Conservation (phyloP, 2,329 filamentous ascomycete species). For the Colletotrichum filicis region DNA sequence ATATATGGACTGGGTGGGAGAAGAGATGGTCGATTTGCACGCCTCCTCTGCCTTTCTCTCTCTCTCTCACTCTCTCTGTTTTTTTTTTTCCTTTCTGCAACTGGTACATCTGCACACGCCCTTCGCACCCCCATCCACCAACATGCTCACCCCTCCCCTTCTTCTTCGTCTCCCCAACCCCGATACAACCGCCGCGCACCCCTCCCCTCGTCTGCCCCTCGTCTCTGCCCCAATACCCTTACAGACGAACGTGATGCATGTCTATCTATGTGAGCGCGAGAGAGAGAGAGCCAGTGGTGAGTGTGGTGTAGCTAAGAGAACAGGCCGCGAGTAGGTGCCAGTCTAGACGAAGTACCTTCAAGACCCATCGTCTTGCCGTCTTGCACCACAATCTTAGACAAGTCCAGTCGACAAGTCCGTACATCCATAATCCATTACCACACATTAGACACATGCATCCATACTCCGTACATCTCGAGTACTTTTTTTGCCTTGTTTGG, state of each 20-base stretch:
- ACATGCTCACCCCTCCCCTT: neutral
- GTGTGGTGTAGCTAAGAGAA: slow-evolving; percentile 29
- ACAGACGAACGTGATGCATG: slow-evolving; percentile 32
- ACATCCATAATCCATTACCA: slow-evolving; percentile 34
- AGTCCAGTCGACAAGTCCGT: slow-evolving; percentile 5
- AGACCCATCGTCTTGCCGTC: slow-evolving; percentile 29
- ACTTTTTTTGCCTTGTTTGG: slow-evolving; percentile 30
- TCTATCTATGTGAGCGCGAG: neutral
- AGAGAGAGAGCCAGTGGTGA: neutral
- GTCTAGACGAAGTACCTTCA: slow-evolving; percentile 29
- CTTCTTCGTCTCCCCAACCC: slow-evolving; percentile 5
- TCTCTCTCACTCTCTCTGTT: neutral
- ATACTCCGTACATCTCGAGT: slow-evolving; percentile 21
- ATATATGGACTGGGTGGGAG: neutral
- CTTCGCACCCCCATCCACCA: slow-evolving; percentile 5
- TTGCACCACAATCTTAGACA: slow-evolving; percentile 32
- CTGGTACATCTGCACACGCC: slow-evolving; percentile 1
- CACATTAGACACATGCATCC: slow-evolving; percentile 20
- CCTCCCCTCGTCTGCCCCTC: slow-evolving; percentile 10
- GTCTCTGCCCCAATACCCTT: slow-evolving; percentile 26
- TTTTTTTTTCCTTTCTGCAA: slow-evolving; percentile 19
- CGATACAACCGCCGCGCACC: slow-evolving; percentile 34
- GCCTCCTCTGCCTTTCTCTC: slow-evolving; percentile 24
- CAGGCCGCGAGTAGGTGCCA: slow-evolving; percentile 23
- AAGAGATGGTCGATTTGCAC: slow-evolving; percentile 20